Base-by-base conservation (phyloP, 306 rosid genomes). In the Citrullus colocynthis region DNA sequence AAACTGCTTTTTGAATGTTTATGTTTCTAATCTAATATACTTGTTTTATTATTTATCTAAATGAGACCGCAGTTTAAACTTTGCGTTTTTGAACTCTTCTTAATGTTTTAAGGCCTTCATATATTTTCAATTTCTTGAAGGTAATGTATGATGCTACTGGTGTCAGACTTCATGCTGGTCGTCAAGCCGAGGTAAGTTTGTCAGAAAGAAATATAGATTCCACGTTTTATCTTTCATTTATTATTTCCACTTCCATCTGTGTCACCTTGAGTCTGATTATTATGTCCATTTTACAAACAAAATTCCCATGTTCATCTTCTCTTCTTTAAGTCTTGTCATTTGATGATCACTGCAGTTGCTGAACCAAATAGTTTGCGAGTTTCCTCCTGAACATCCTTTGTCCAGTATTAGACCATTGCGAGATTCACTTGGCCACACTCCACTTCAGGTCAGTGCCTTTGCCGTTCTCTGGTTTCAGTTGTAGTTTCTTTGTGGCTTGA, bases 111-210 rank as follows among this genome's bases (percentile, higher is more conserved):
- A 12, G 14, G 82, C 73, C 42, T 83, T 74, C 62, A 15, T 39
- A 44, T 32, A 56, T 78, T 44, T 74, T 37, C 21, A 17, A 79
- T 65, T 5, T 77, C 59, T 81, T 85, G 66, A 85, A 91, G 97
- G 98, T 94, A 54, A 94, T 94, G 98, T 94, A 91, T 80, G 98
- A 94, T 87, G 97, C 98, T 67, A 54, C 98, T 3, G 98, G 98
- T 52, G 96, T 95, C 72, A 90, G 98, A 85, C 96, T 90, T 82
- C 98, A 95, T 83, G 98, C 98, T 4, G 93, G 97, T 81, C 95
- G 89, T 20, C 98, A 95, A 79, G 98, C 98, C 30, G 98, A 90
- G 88, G 98, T 95, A 85, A 87, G 86, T 77, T 82, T 61, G 75
- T 44, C 14, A 32, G 45, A 49, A 21, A 74, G 59, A 41, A 42